Evolutionary conservation across 331 rosid species (phyloP).

Genomic region (Rhamnella rubrinervis): DNA sequence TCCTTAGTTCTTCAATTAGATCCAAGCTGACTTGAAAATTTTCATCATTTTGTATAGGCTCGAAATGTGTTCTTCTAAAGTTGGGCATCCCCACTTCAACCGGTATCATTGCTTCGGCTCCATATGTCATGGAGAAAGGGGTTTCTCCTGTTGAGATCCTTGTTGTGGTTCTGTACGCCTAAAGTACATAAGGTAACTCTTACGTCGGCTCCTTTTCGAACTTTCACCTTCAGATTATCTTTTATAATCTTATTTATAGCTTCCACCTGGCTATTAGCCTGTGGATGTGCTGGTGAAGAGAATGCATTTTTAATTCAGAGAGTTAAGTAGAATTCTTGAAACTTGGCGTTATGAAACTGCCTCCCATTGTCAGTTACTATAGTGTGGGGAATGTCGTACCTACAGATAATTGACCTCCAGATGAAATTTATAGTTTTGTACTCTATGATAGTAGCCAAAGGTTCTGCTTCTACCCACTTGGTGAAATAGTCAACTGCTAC

Average conservation of each 20-base stretch:
- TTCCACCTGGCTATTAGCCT: not conserved
- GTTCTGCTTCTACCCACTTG: too few relatives aligned
- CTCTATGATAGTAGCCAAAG: too few relatives aligned
- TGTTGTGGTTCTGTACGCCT: not conserved
- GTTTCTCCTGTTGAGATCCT: not conserved
- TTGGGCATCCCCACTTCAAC: not conserved
- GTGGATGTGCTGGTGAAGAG: not conserved
- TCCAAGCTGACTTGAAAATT: not conserved
- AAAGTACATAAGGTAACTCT: not conserved
- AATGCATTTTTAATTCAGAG: not conserved
- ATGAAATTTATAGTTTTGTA: too few relatives aligned
- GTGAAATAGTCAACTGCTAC: too few relatives aligned
- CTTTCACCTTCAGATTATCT: not conserved
- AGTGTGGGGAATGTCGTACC: too few relatives aligned
- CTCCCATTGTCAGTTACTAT: too few relatives aligned
- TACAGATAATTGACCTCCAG: too few relatives aligned
- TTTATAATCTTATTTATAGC: not conserved
- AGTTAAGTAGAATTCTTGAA: not conserved
- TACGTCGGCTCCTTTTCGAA: not conserved
- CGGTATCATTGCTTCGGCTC: not conserved
- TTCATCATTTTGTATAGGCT: too few relatives aligned
- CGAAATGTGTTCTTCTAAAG: too few relatives aligned
- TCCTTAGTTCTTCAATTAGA: not conserved
- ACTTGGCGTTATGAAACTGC: too few relatives aligned
- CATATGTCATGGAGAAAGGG: not conserved